Percentiles rank a stretch among this genome's conserved stretches.
Conservation (phyloP, 163 green algal genomes). For the Trebouxiophyceae sp. region DNA sequence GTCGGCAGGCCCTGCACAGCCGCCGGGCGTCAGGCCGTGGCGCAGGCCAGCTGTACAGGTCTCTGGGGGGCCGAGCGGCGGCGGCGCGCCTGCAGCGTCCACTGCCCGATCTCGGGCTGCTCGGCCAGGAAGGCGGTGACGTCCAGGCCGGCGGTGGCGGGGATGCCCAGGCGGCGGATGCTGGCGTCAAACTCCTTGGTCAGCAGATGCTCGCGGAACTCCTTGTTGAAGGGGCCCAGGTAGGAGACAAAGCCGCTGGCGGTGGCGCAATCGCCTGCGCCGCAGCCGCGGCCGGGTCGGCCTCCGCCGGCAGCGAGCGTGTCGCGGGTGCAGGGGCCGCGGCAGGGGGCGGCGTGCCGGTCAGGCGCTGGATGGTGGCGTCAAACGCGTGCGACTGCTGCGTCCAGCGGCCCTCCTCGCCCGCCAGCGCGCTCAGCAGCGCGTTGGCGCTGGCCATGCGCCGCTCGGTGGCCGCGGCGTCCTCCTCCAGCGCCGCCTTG, state of each 20-base stretch:
- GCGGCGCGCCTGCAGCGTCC: constrained; percentile 58
- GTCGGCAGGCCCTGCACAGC: constrained; percentile 80
- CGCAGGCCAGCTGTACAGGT: too few relatives aligned
- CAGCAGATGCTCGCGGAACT: constrained; percentile 84
- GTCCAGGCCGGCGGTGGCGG: constrained; percentile 68
- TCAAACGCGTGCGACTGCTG: constrained; percentile 80
- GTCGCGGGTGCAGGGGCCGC: too few relatives aligned
- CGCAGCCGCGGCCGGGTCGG: too few relatives aligned
- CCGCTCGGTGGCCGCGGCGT: constrained; percentile 70
- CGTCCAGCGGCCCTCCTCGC: constrained; percentile 89
- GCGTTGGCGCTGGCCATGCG: constrained; percentile 88
- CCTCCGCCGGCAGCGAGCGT: too few relatives aligned
- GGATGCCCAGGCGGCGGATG: constrained; percentile 61
- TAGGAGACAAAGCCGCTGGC: constrained; percentile 85
- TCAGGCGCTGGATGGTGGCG: constrained; percentile 70
- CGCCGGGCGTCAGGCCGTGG: too few relatives aligned
- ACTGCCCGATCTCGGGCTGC: constrained; percentile 80
- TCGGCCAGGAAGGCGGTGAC: constrained; percentile 85
- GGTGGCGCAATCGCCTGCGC: constrained; percentile 76
- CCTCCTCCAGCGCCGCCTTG: constrained; percentile 85
- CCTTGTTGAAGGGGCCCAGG: constrained; percentile 89
- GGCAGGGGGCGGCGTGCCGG: too few relatives aligned
- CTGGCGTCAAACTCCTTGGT: constrained; percentile 72
- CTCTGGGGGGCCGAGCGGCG: too few relatives aligned
- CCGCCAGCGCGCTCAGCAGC: constrained; percentile 81